Base-by-base conservation (phyloP, 2,329 filamentous ascomycete species). In the Grosmannia serpens region DNA sequence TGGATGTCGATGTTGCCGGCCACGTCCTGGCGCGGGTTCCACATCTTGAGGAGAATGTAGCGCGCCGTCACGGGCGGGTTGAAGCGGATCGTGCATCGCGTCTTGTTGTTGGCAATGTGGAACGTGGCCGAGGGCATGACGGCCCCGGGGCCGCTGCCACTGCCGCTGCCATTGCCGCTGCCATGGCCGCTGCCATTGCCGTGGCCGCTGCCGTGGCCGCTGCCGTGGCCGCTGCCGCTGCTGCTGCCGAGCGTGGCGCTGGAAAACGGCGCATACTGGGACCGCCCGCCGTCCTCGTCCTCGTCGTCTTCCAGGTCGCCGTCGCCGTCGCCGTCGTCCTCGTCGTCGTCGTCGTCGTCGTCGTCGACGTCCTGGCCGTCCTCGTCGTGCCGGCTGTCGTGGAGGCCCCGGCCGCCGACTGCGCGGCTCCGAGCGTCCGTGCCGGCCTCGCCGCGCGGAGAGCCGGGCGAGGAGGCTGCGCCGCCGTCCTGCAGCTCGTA, bases 11-110 rank as follows among this genome's bases (percentile, higher is more conserved):
- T 95, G 66, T 95, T 95, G 60, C 76, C 76, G 6, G 69, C 65
- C 4, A 81, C 77, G 53, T 85, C 83, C 29, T 83, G 80, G 60
- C 83, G 82, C 2, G 88, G 87, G 65, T 86, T 91, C 88, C 90
- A 96, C 70, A 96, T 83, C 75, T 96, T 96, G 62, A 97, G 76
- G 49, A 96, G 73, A 56, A 97, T 87, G 69, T 88, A 95, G 59
- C 89, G 82, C 6, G 88, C 89, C 13, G 88, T 89, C 60, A 94
- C 81, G 0, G 88, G 86, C 59, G 89, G 88, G 65, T 91, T 83
- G 65, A 97, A 96, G 60, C 83, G 86, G 65, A 97, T 87, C 17
- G 86, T 91, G 65, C 94, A 92, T 71, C 87, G 90, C 73, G 84
- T 89, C 74, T 90, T 91, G 65, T 87, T 82, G 69, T 85, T 83